These are phyloP conservation scores for Lactarius psammicola DNA, from an alignment of 768 basidiomycete genomes.

Conservation along the genomic window DNA sequence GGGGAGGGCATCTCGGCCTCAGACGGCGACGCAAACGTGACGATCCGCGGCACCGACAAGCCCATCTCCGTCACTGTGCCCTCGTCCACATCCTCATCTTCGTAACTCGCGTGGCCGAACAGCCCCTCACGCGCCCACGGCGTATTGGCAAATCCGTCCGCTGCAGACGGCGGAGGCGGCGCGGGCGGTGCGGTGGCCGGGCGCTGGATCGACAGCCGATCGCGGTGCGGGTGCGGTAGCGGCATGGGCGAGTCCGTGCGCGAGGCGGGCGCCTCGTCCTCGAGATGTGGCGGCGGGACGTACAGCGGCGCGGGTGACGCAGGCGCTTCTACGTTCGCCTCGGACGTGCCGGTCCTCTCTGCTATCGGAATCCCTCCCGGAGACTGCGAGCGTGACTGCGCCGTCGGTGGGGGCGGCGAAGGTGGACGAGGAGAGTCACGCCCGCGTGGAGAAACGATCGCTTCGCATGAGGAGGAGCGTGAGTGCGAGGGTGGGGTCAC, in stretches of 20 bases:
- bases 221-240: conserved; percentile 25
- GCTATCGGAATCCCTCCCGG: neutral
- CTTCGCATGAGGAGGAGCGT: conserved; percentile 15
- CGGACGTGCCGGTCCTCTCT: neutral
- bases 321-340: conserved; percentile 1
- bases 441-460: conserved; percentile 16
- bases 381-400: conserved; percentile 7
- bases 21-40: conserved; percentile 16
- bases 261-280: conserved; percentile 17
- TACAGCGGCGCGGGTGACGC: conserved; percentile 28
- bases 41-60: conserved; percentile 14
- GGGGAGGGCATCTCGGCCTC: conserved; percentile 11
- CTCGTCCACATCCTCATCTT: neutral
- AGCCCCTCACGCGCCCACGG: conserved; percentile 19
- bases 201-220: conserved; percentile 22
- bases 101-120: neutral
- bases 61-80: neutral
- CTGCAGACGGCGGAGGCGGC: conserved; percentile 28
- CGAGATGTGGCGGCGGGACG: conserved; percentile 25
- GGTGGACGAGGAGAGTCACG: conserved; percentile 2
- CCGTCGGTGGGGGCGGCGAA: conserved; percentile 1
- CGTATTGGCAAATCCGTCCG: conserved; percentile 20
- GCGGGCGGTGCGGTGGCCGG: conserved; percentile 18
- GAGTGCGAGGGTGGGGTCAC: conserved; percentile 4
- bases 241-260: conserved; percentile 27